phyloP scores from a whole-genome alignment of 345 rosid species.

The Geranium brycei region DNA sequence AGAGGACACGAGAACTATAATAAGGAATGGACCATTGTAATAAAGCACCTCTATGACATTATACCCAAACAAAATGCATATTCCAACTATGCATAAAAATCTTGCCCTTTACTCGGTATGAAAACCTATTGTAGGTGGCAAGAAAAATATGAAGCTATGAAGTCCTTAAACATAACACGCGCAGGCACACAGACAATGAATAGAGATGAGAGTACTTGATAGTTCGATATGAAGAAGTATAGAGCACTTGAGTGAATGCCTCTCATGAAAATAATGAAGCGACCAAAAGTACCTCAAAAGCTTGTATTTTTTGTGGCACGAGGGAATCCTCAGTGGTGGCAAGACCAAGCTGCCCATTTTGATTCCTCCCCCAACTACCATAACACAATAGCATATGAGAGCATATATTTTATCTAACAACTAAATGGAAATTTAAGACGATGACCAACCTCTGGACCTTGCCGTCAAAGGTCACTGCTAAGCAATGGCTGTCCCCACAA shows the following conservation, averaged over 20 bases:
- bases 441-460: conserved; percentile 66
- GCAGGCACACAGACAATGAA: no score
- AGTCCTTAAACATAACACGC: neutral
- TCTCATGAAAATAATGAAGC: neutral
- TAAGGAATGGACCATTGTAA: conserved; percentile 7
- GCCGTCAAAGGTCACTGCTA: conserved; percentile 87
- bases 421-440: neutral
- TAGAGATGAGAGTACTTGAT: no score
- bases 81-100: no score
- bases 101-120: no score
- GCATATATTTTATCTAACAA: no score
- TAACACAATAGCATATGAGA: neutral
- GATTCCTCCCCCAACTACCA: conserved; percentile 95
- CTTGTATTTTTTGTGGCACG: conserved; percentile 77
- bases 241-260: neutral
- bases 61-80: neutral
- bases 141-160: neutral
- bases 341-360: conserved; percentile 98
- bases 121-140: neutral
- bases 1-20: conserved; percentile 9
- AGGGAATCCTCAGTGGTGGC: conserved; percentile 78
- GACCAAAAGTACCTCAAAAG: conserved; percentile 52
- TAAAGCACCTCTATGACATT: neutral
- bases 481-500: conserved; percentile 96
- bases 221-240: no score